Evolutionary conservation across 2,329 filamentous ascomycete species (phyloP), one percentile per base, ranked within the genome.

Genomic region (Xylaria sp.): DNA sequence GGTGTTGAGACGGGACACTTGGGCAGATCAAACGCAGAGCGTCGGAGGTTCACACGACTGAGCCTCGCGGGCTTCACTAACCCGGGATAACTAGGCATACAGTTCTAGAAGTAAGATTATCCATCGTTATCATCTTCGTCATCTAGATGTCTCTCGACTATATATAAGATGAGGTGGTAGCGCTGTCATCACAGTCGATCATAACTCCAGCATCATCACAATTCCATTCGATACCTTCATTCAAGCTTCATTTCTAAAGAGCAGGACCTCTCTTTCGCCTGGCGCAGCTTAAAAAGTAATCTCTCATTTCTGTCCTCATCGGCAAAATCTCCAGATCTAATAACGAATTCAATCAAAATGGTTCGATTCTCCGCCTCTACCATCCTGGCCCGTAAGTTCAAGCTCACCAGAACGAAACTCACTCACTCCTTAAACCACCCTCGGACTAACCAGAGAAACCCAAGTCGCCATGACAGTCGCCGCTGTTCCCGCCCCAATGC

Each of bases 361-460:
- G 75, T 76, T 42, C 72, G 72, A 66, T 72, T 76, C 72, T 53
- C 67, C 56, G 26, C 73, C 63, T 54, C 72, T 36, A 31, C 74
- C 10, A 58, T 71, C 57, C 56, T 77, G 54, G 73, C 75, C 58
- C 63, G 75, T 76, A 72, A 74, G 75, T 74, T 33, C 17, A 51
- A 74, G 74, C 73, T 33, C 20, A 53, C 28, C 51, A 23, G 3
- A 23, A 36, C 23, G 6, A 10, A 23, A 23, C 23, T 23, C 23
- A 57, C n/a, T 9, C 23, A 7, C 33, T 17, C 31, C 26, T 38
- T 11, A n/a, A 40, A 31, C 23, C 2, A 31, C 23, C 2, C 15
- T 33, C 26, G 40, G 46, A 38, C 74, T 73, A 68, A 75, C 67
- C 54, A 26, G 13, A 60, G 11, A 23, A 15, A 0, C 2, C n/a